These are phyloP conservation scores for Eustoma russellianum DNA, from an alignment of 257 asterid species.

Conservation along the genomic window DNA sequence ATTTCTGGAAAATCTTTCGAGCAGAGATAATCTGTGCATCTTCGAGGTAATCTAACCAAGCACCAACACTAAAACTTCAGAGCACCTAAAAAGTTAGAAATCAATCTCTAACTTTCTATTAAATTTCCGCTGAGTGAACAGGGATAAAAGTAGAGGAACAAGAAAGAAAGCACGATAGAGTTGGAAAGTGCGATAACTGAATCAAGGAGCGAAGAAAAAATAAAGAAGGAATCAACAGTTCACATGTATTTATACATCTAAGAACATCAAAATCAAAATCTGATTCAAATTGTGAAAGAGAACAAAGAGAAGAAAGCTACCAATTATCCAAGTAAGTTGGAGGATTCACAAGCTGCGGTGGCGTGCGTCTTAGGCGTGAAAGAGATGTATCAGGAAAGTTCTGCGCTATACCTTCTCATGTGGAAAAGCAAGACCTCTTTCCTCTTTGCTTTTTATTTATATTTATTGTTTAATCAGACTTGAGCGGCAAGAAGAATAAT, in stretches of 20 bases:
- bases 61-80: not conserved
- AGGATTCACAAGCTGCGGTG: not conserved
- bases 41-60: constrained; percentile 2
- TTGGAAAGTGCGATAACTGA: not conserved
- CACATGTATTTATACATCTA: no score
- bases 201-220: not conserved
- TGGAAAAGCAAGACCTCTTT: not conserved
- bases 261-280: no score
- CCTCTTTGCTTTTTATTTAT: not conserved
- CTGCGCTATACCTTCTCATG: not conserved
- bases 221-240: no score
- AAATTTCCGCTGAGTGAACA: not conserved
- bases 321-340: constrained; percentile 12
- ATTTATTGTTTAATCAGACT: not conserved
- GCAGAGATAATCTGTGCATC: constrained; percentile 38
- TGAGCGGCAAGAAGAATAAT: no score
- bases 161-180: not conserved
- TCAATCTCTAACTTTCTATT: not conserved
- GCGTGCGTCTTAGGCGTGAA: not conserved
- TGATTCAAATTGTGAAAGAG: no score
- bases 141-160: not conserved
- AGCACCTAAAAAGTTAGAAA: not conserved
- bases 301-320: not conserved
- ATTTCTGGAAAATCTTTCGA: constrained; percentile 45
- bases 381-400: not conserved